Percentiles rank a stretch among this genome's conserved stretches.
phyloP scores from a whole-genome alignment of 139 green algal species.

The Ulvella scutata region DNA sequence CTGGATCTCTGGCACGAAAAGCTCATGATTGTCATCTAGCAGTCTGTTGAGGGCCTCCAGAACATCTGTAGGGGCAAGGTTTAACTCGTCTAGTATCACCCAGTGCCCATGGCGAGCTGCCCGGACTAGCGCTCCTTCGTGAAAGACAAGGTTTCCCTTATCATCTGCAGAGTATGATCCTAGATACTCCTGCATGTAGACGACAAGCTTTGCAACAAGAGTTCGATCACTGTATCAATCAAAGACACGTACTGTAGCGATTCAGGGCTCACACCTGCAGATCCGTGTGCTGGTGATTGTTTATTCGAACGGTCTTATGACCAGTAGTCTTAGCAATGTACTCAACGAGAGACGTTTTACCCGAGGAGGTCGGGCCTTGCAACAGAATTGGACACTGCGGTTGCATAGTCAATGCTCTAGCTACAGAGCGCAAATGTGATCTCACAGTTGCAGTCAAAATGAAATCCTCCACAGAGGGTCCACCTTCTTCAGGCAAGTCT shows the following conservation, averaged over 20 bases:
- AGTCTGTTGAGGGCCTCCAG: constrained; percentile 96
- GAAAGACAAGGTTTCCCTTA: constrained; percentile 60
- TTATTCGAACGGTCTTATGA: constrained; percentile 89
- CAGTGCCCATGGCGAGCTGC: constrained; percentile 79
- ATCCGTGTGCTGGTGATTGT: constrained; percentile 99
- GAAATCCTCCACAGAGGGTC: background rate
- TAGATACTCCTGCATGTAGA: constrained; percentile 91
- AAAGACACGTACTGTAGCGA: no score
- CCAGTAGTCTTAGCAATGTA: constrained; percentile 86
- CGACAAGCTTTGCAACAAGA: no score
- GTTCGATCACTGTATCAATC: no score
- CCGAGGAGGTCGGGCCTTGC: constrained; percentile 89
- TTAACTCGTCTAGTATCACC: constrained; percentile 98
- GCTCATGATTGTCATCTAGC: constrained; percentile 96
- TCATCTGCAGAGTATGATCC: constrained; percentile 71
- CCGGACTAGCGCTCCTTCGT: constrained; percentile 84
- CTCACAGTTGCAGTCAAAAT: background rate
- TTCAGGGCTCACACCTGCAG: constrained; percentile 39
- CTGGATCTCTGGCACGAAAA: constrained; percentile 93
- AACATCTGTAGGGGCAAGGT: constrained; percentile 86
- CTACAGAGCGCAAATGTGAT: background rate
- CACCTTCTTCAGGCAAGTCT: background rate
- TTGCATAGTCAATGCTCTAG: background rate
- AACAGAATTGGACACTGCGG: constrained; percentile 4
- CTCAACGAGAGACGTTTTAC: constrained; percentile 92